phyloP scores from a whole-genome alignment of 345 rosid genomes.

The Linum lewisii region DNA sequence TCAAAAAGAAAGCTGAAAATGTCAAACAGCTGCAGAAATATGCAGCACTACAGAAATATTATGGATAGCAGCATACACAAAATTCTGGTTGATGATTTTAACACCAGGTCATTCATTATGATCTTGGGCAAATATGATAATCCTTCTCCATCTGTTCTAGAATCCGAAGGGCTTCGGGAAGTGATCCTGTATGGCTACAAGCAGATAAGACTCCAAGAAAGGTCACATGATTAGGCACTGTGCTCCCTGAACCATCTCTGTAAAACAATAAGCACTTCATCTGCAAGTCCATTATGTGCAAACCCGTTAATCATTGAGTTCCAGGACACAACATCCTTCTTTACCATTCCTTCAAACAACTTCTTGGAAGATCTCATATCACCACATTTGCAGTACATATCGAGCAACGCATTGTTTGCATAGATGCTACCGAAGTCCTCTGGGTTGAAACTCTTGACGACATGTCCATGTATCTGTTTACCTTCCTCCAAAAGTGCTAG shows the following conservation, averaged over 20 bases:
- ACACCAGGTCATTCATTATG: not conserved
- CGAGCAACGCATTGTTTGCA: slow-evolving; percentile 29
- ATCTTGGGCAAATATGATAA: slow-evolving; percentile 19
- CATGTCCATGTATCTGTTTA: slow-evolving; percentile 32
- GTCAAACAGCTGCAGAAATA: not conserved
- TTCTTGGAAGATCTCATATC: slow-evolving; percentile 26
- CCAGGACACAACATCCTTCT: slow-evolving; percentile 46
- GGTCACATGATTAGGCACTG: slow-evolving; percentile 44
- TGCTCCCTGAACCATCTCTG: slow-evolving; percentile 22
- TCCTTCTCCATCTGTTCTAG: slow-evolving; percentile 30
- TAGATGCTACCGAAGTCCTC: slow-evolving; percentile 42
- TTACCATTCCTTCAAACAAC: slow-evolving; percentile 45
- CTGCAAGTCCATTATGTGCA: slow-evolving; percentile 34
- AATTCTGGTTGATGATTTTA: too few species aligned
- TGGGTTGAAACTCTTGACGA: slow-evolving; percentile 26
- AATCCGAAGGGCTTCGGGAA: slow-evolving; percentile 25
- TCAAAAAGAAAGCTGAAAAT: not conserved
- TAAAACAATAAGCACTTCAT: slow-evolving; percentile 22
- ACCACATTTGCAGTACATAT: slow-evolving; percentile 43
- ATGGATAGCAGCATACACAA: too few species aligned
- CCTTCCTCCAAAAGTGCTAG: slow-evolving; percentile 33
- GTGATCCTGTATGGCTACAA: slow-evolving; percentile 34
- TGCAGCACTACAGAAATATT: too few species aligned
- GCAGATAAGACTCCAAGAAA: slow-evolving; percentile 41
- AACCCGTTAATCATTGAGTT: slow-evolving; percentile 38